Evolutionary conservation across 805 yeast genomes (phyloP), one percentile per base, ranked within the genome.

Genomic region (Trichomonascus vanleenenianus): DNA sequence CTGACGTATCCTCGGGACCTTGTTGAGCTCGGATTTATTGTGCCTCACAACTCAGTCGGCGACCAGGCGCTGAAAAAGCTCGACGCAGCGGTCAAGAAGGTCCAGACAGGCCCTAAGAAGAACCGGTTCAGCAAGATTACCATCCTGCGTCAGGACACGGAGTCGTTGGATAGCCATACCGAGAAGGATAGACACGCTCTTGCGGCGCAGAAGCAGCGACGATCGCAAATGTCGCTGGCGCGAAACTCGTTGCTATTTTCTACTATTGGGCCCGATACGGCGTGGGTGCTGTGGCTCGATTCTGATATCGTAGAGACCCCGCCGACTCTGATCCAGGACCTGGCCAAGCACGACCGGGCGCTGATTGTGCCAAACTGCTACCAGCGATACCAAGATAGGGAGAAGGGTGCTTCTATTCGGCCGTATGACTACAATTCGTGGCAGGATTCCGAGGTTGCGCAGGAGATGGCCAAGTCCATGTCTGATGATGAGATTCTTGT

Each of bases 211-310:
- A 89, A 88, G 64, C 83, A 85, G 57, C 78, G 98, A 63, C 78
- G 98, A 55, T 64, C 84, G 3, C 79, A 81, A 58, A 91, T 93
- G 97, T 95, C 97, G 2, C 70, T 87, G 53, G 96, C 97, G 2
- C 75, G 98, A 62, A 93, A 93, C 70, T 88, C 96, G 34, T 70
- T 93, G 47, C 72, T 93, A 41, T 87, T 88, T 67, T 84, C 97
- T 8, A 79, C 97, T 1, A 69, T 93, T 40, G 84, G 88, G 2
- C 95, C 97, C 16, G 77, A 83, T 55, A 88, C 95, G 2, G 79
- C 94, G 18, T 93, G 98, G 98, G 84, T 91, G 15, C 69, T 93
- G 43, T 93, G 99, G 99, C 70, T 93, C 54, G 99, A 93, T 65
- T 82, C 95, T 2, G 99, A 93, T 65, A 82, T 93, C 38, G 75